Evolutionary conservation across 352 stramenopile genomes (phyloP), one percentile per base, ranked within the genome.

Genomic region (Phytophthora pluvialis): DNA sequence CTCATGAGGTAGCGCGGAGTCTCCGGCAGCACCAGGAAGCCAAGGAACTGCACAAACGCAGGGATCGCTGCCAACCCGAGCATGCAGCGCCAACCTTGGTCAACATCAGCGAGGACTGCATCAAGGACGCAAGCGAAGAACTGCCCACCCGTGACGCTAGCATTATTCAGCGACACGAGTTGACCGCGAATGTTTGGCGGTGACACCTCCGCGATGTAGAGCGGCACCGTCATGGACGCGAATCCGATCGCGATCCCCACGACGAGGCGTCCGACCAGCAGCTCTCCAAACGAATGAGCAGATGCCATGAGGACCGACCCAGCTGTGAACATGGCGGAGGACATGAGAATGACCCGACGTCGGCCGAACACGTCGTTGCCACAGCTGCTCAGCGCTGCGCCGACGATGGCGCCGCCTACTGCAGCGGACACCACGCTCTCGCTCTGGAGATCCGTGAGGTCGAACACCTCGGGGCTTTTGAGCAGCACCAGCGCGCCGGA

Each of bases 121-220:
- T 76, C 78, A 7, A 91, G 61, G 6, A 94, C 50, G 16, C 70
- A 85, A 11, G 86, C 83, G 28, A 94, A 92, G 59, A 94, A 93
- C 60, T 94, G 83, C 9, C 86, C 86, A 29, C 86, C 83, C 0
- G 83, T 91, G 29, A 92, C 72, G 11, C 86, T 72, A 0, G 90
- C 73, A n/a, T 77, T 91, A 49, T 94, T 94, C 33, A 93, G 58
- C 26, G 86, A 91, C 4, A 94, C 83, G 44, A 94, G 73, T 4
- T 77, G 79, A 0, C 86, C 86, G 18, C 86, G 83, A 16, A 81
- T 78, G 18, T 84, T 60, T 18, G 86, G 69, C 0, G 86, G 83
- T 13, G 86, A 87, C 0, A 90, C 77, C 45, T 94, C 86, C 12
- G 83, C 83, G 50, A 94, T 91, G 59, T 94, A 94, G 3, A 94